These are phyloP conservation scores for Wakefieldia striispora DNA, from an alignment of 768 basidiomycete species.

Conservation along the genomic window DNA sequence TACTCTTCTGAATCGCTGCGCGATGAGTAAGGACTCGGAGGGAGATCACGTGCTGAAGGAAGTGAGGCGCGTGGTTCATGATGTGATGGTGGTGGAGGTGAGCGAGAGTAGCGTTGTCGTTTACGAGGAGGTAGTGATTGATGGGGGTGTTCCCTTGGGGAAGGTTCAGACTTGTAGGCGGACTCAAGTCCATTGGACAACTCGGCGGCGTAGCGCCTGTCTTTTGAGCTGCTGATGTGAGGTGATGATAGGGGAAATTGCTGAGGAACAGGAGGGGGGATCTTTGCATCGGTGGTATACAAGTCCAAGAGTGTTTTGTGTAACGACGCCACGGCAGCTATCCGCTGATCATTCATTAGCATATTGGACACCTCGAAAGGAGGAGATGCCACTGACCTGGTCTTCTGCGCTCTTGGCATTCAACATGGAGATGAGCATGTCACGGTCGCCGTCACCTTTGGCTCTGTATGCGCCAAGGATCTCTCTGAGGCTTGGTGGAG, in stretches of 20 bases:
- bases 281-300: constrained; percentile 33
- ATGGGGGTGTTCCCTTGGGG: constrained; percentile 30
- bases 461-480: constrained; percentile 82
- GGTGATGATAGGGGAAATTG: constrained; percentile 41
- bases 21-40: constrained; percentile 73
- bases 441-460: constrained; percentile 89
- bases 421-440: constrained; percentile 87
- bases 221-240: constrained; percentile 25
- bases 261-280: constrained; percentile 27
- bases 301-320: constrained; percentile 72
- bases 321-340: constrained; percentile 66
- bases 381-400: constrained; percentile 53
- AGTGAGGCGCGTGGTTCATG: constrained; percentile 29
- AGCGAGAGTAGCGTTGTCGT: constrained; percentile 61
- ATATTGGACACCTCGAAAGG: not conserved
- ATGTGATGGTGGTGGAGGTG: constrained; percentile 47
- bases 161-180: constrained; percentile 5
- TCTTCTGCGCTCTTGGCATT: constrained; percentile 93
- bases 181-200: constrained; percentile 16
- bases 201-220: constrained; percentile 18
- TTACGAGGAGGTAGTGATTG: constrained; percentile 50
- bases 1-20: constrained; percentile 66
- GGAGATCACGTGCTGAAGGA: constrained; percentile 48
- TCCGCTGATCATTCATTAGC: constrained; percentile 45
- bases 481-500: constrained; percentile 80